Evolutionary conservation across 2,329 filamentous ascomycete genomes (phyloP), one percentile per base, ranked within the genome.

Genomic region (Exophiala lecanii-corni): DNA sequence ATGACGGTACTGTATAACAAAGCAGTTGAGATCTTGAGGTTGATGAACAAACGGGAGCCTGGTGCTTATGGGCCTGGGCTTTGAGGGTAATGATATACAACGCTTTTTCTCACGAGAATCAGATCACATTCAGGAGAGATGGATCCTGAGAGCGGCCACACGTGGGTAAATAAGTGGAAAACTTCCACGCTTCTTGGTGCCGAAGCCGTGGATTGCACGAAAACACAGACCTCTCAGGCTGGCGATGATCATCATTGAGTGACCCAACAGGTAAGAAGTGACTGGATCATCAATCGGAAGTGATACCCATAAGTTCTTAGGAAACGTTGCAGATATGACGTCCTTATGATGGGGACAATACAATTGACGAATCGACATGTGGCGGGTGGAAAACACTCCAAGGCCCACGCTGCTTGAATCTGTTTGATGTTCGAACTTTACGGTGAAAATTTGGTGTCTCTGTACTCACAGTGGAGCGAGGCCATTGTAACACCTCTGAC

Each of bases 181-280:
- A 46, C 37, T 21, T 31, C 40, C 26, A 37, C 33, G 39, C 35
- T 31, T 41, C 40, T 10, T 43, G 45, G 17, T 45, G 44, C 49
- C 39, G 36, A 39, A 44, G 43, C 40, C 43, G 49, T 51, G 49
- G 49, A 32, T 44, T 46, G 31, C 45, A 42, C 49, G 49, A 51
- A 46, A 49, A 51, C 43, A 28, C 7, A 26, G 23, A 26, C 12
- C 6, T 26, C 23, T 26, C 23, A 12, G 15, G 21, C 16, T 35
- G 41, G n/a, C 36, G 23, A 33, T 40, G 6, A 23, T 40, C 30
- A 7, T 15, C 30, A 13, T 50, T 37, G 47, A 33, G 26, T 15
- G 21, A 13, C 38, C 39, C 12, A 32, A 16, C n/a, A 32, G 17
- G n/a, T 28, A 28, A 7, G 7, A 32, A 13, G n/a, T n/a, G n/a